These are phyloP conservation scores for Neurospora crassa DNA, from an alignment of 2,329 filamentous ascomycete genomes.

Conservation along the genomic window DNA sequence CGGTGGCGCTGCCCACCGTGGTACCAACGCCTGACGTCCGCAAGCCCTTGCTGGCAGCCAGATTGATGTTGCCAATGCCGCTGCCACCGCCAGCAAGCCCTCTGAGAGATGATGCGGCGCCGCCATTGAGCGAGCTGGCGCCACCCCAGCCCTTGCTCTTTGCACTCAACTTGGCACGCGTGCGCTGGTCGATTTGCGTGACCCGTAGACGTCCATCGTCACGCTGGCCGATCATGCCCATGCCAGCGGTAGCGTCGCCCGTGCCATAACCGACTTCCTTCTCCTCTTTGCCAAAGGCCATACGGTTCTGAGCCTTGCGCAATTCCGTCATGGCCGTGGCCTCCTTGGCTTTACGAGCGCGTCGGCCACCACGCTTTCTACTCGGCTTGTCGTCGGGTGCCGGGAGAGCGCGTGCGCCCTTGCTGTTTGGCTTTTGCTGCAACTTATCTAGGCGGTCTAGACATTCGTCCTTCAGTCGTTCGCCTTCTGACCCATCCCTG, in stretches of 20 bases:
- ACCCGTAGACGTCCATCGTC: slow-evolving; percentile 85
- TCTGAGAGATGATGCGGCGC: slow-evolving; percentile 71
- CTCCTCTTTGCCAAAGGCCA: slow-evolving; percentile 94
- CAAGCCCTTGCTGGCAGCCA: slow-evolving; percentile 71
- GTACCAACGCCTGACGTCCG: slow-evolving; percentile 74
- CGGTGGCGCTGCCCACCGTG: slow-evolving; percentile 45
- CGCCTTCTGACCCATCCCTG: slow-evolving; percentile 72
- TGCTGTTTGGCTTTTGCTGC: slow-evolving; percentile 83
- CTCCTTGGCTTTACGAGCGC: slow-evolving; percentile 91
- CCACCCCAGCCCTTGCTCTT: slow-evolving; percentile 95
- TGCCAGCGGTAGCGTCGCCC: slow-evolving; percentile 73
- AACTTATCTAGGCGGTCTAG: slow-evolving; percentile 84
- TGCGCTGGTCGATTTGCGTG: slow-evolving; percentile 85
- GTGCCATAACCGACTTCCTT: slow-evolving; percentile 84
- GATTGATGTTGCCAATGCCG: slow-evolving; percentile 51
- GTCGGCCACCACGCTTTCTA: slow-evolving; percentile 80
- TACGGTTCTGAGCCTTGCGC: slow-evolving; percentile 88
- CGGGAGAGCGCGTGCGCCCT: slow-evolving; percentile 75
- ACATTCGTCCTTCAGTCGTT: slow-evolving; percentile 73
- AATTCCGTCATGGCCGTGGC: slow-evolving; percentile 95
- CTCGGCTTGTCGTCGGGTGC: slow-evolving; percentile 93
- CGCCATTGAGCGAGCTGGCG: slow-evolving; percentile 44
- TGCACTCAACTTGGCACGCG: slow-evolving; percentile 83
- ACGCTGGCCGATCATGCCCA: slow-evolving; percentile 90
- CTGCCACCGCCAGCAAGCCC: slow-evolving; percentile 54